A percentile compares a stretch with the other conserved stretches of the same genome.
Evolutionary conservation across 2,329 filamentous ascomycete species (phyloP).

Genomic region (Apiospora sp.): DNA sequence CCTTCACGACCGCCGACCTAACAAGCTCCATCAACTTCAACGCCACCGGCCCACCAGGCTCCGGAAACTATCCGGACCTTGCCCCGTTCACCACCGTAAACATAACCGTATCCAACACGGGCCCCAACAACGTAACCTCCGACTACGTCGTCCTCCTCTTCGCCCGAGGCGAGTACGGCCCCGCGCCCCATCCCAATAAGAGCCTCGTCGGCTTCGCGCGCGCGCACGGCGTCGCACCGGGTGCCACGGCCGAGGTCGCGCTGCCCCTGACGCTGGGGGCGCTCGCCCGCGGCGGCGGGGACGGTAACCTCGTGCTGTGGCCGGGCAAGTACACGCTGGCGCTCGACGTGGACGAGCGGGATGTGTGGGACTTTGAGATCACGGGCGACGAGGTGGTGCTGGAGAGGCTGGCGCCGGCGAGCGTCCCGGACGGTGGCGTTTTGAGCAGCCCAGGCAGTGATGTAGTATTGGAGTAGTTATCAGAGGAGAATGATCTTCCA

Average conservation of each 20-base stretch:
- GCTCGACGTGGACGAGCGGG: slow-evolving; percentile 18
- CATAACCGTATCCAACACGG: slow-evolving; percentile 52
- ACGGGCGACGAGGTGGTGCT: slow-evolving; percentile 15
- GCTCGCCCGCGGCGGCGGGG: slow-evolving; percentile 52
- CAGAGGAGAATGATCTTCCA: background rate
- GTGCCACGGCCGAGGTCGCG: slow-evolving; percentile 39
- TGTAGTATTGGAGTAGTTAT: background rate
- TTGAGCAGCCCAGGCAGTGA: background rate
- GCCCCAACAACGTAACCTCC: slow-evolving; percentile 48
- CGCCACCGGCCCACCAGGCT: slow-evolving; percentile 37
- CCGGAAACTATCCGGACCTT: slow-evolving; percentile 39
- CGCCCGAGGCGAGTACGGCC: slow-evolving; percentile 46
- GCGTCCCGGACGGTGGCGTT: background rate
- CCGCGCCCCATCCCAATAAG: slow-evolving; percentile 54
- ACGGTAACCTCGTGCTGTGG: slow-evolving; percentile 44
- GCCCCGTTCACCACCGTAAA: slow-evolving; percentile 48
- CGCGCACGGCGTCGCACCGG: slow-evolving; percentile 40
- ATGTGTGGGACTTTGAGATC: slow-evolving; percentile 1
- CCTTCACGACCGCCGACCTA: slow-evolving; percentile 45
- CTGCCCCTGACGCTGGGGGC: slow-evolving; percentile 50
- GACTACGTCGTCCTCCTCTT: slow-evolving; percentile 57
- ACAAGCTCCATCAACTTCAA: slow-evolving; percentile 40
- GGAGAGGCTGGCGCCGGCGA: slow-evolving; percentile 28
- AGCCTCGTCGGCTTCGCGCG: slow-evolving; percentile 53
- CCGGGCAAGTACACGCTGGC: slow-evolving; percentile 12